Percentiles rank a stretch among this genome's conserved stretches.
These are phyloP conservation scores for Kluyveromyces dobzhanskii DNA, from an alignment of 805 yeast genomes.

Conservation along the genomic window DNA sequence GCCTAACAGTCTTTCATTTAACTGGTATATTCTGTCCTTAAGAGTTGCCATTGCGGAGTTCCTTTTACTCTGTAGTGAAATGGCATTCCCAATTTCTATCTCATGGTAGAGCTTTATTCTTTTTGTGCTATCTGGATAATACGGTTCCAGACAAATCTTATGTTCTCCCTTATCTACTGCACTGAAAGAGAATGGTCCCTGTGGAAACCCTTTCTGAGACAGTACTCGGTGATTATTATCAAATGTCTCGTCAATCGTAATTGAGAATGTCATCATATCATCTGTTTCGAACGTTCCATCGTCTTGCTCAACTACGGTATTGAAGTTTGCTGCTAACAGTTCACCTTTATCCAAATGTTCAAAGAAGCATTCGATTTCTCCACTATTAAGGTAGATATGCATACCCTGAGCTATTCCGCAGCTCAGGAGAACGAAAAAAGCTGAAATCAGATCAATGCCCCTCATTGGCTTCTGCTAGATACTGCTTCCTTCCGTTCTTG, in stretches of 20 bases:
- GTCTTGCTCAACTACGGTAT: slow-evolving; percentile 54
- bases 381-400: slow-evolving; percentile 74
- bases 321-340: slow-evolving; percentile 72
- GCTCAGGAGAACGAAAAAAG: slow-evolving; percentile 2
- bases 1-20: slow-evolving; percentile 48
- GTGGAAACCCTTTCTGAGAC: slow-evolving; percentile 50
- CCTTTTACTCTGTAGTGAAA: slow-evolving; percentile 53
- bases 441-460: too few species aligned
- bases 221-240: slow-evolving; percentile 77
- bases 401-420: slow-evolving; percentile 20
- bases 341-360: slow-evolving; percentile 73
- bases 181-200: slow-evolving; percentile 70
- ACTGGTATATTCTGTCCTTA: slow-evolving; percentile 45
- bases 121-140: slow-evolving; percentile 33
- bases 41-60: slow-evolving; percentile 46
- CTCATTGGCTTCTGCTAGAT: too few species aligned
- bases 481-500: too few species aligned
- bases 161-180: slow-evolving; percentile 83
- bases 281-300: slow-evolving; percentile 43
- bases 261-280: slow-evolving; percentile 37
- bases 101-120: slow-evolving; percentile 67
- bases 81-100: slow-evolving; percentile 59
- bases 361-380: slow-evolving; percentile 71
- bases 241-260: slow-evolving; percentile 50
- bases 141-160: slow-evolving; percentile 63